Evolutionary conservation across 2,329 filamentous ascomycete species (phyloP).

Genomic region (Verticillium isaacii): DNA sequence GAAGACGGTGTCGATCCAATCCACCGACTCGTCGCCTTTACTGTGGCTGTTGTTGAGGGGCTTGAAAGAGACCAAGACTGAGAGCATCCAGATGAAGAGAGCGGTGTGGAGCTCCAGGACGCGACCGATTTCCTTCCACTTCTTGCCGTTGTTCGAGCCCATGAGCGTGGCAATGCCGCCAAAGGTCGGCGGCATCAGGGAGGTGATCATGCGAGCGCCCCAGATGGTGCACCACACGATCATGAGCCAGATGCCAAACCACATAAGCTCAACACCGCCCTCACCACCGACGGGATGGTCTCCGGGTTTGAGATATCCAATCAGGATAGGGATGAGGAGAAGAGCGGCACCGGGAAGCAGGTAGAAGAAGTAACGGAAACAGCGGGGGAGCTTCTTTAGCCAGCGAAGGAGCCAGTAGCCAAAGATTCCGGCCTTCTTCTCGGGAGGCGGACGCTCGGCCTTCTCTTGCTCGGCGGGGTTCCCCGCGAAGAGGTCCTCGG

Average conservation of each 20-base stretch:
- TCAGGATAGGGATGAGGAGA: constrained; percentile 40
- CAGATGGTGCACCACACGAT: constrained; percentile 90
- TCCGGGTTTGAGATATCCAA: constrained; percentile 35
- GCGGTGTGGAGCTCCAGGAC: constrained; percentile 81
- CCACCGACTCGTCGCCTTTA: not conserved
- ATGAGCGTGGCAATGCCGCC: constrained; percentile 62
- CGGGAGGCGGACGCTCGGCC: constrained; percentile 7
- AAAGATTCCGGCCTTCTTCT: constrained; percentile 17
- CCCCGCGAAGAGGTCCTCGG: constrained; percentile 43
- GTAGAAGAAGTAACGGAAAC: constrained; percentile 44
- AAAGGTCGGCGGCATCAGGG: constrained; percentile 43
- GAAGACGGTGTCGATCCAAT: constrained; percentile 75
- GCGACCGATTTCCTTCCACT: constrained; percentile 86
- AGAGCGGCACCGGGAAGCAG: constrained; percentile 38
- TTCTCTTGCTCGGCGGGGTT: constrained; percentile 13
- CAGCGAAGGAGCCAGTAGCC: constrained; percentile 33
- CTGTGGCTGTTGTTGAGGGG: constrained; percentile 64
- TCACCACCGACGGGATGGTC: constrained; percentile 52
- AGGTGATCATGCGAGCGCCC: constrained; percentile 58
- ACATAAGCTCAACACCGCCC: constrained; percentile 73
- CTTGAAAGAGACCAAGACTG: constrained; percentile 78
- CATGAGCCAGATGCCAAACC: constrained; percentile 95
- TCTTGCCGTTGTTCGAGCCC: constrained; percentile 80
- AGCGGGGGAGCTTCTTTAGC: constrained; percentile 44
- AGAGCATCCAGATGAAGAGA: constrained; percentile 88